These are phyloP conservation scores for Chytriomyces sp. DNA, from an alignment of 192 early-diverging fungal species.

Conservation along the genomic window DNA sequence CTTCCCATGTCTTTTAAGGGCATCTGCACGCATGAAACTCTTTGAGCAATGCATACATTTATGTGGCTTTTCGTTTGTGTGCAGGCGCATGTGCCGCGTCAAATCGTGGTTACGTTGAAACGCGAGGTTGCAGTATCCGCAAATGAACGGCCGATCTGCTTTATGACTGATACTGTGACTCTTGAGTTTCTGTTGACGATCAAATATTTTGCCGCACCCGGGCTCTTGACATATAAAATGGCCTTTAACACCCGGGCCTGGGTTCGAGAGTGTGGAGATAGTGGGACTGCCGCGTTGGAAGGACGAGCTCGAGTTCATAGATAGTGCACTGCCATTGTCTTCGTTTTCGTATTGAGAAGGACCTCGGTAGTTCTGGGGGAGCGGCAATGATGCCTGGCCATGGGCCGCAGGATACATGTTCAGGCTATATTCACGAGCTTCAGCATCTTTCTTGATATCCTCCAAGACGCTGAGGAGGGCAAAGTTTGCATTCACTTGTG, in stretches of 20 bases:
- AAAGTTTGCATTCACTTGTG: neutral
- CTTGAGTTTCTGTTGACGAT: slow-evolving; percentile 29
- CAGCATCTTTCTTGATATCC: slow-evolving; percentile 17
- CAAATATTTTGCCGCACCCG: slow-evolving; percentile 24
- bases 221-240: slow-evolving; percentile 13
- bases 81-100: slow-evolving; percentile 31
- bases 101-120: slow-evolving; percentile 36
- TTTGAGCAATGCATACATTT: slow-evolving; percentile 27
- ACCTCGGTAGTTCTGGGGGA: neutral
- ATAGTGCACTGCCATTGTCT: neutral
- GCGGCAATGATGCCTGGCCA: neutral
- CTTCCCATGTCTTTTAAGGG: slow-evolving; percentile 22
- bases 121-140: slow-evolving; percentile 24
- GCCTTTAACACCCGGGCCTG: slow-evolving; percentile 11
- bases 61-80: slow-evolving; percentile 39
- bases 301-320: slow-evolving; percentile 1
- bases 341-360: slow-evolving; percentile 11
- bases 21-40: slow-evolving; percentile 29
- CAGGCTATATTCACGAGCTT: neutral
- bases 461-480: slow-evolving; percentile 10
- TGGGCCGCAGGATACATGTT: neutral
- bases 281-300: slow-evolving; percentile 11
- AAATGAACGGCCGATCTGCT: slow-evolving; percentile 28
- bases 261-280: slow-evolving; percentile 7
- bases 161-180: slow-evolving; percentile 24